phyloP scores from a whole-genome alignment of 495 filamentous ascomycete genomes.

The Penicillium argentinense region DNA sequence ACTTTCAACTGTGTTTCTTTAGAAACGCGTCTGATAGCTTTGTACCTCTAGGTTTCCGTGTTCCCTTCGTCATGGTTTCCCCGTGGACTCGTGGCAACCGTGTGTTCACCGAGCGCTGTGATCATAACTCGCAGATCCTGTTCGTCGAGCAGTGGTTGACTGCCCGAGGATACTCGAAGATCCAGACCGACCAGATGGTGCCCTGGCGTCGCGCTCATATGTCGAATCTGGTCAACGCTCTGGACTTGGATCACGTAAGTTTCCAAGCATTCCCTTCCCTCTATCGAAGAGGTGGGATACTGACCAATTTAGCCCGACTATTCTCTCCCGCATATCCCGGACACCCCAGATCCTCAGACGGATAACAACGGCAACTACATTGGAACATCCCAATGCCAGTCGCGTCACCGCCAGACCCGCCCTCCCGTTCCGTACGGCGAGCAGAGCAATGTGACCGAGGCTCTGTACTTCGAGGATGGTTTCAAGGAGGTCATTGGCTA shows the following conservation, averaged over 20 bases:
- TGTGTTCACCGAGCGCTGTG: slow-evolving; percentile 55
- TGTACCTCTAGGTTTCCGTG: slow-evolving; percentile 39
- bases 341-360: slow-evolving; percentile 38
- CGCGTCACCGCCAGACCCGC: slow-evolving; percentile 29
- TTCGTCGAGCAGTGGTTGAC: slow-evolving; percentile 55
- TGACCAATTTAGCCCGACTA: slow-evolving; percentile 38
- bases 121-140: slow-evolving; percentile 58
- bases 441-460: slow-evolving; percentile 31
- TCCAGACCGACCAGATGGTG: slow-evolving; percentile 49
- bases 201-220: slow-evolving; percentile 54
- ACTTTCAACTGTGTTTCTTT: not conserved
- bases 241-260: slow-evolving; percentile 49
- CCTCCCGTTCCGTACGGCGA: slow-evolving; percentile 51
- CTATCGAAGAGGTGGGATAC: not conserved
- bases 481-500: slow-evolving; percentile 53
- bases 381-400: slow-evolving; percentile 44
- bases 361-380: slow-evolving; percentile 38
- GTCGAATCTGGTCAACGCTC: slow-evolving; percentile 53
- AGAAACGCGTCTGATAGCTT: too few relatives aligned
- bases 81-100: slow-evolving; percentile 56
- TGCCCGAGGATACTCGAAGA: slow-evolving; percentile 48
- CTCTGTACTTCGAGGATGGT: slow-evolving; percentile 47
- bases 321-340: slow-evolving; percentile 44
- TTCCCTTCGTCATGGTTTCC: slow-evolving; percentile 57
- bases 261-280: not conserved